Evolutionary conservation across 2,329 filamentous ascomycete genomes (phyloP).

Genomic region (Trichoderma asperellum): DNA sequence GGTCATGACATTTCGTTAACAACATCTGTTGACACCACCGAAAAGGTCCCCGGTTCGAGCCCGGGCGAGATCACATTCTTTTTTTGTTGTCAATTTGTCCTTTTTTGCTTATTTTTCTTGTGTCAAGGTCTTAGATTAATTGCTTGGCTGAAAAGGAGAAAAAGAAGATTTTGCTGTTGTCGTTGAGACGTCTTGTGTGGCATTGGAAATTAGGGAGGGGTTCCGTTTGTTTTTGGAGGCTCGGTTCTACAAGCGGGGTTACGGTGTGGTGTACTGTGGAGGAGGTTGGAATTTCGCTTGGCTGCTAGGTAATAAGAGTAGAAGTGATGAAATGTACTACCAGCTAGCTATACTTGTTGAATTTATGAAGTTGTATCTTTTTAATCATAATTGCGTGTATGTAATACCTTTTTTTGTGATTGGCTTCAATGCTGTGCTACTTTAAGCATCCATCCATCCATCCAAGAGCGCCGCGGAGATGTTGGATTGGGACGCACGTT

Average conservation of each 20-base stretch:
- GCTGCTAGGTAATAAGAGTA: neutral
- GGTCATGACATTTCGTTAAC: slow-evolving; percentile 31
- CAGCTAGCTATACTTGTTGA: neutral
- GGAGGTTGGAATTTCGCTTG: neutral
- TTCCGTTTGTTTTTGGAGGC: neutral
- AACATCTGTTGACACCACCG: slow-evolving; percentile 28
- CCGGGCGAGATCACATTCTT: slow-evolving; percentile 29
- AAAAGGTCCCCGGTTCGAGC: slow-evolving; percentile 31
- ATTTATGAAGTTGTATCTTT: neutral
- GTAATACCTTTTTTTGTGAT: no score
- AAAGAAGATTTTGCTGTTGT: no score
- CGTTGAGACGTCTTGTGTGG: neutral
- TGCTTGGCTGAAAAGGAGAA: no score
- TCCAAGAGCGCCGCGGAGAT: neutral
- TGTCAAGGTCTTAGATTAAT: no score
- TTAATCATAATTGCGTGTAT: no score
- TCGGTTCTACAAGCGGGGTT: neutral
- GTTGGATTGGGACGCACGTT: neutral
- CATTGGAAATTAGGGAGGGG: neutral
- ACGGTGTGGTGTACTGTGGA: neutral
- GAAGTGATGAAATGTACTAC: neutral
- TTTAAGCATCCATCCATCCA: neutral
- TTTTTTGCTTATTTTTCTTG: no score
- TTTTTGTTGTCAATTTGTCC: neutral
- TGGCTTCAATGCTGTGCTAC: neutral